Base-by-base conservation (phyloP, 2,329 filamentous ascomycete genomes). In the Geosmithia putterillii region DNA sequence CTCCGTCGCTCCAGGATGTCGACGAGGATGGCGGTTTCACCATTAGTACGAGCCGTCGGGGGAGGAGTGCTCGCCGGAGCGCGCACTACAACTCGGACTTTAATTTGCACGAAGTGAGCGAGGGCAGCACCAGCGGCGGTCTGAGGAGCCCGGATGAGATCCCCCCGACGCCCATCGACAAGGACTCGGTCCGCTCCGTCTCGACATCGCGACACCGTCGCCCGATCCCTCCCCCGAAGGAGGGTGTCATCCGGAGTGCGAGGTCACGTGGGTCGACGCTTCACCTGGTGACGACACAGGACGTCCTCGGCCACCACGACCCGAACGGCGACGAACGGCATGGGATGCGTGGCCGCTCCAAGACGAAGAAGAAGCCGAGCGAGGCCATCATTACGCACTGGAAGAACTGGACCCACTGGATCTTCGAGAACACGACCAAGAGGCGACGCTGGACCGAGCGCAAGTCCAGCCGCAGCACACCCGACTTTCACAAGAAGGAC, bases 211-310 rank as follows among this genome's bases (percentile, higher is more conserved):
- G 83, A 47, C 80, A 84, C 47, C 79, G 86, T 40, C 82, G 74
- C 34, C 78, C 89, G 6, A 70, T 86, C 36, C 86, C 84, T 9
- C 90, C 90, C 37, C 88, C 90, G 2, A 95, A 95, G 59, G 89
- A 95, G 57, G 76, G 79, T 14, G 64, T 78, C 10, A 60, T 82
- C 44, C 70, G 79, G 50, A 80, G 79, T 48, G 79, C 84, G 46
- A 73, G 83, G 52, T 84, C 85, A 50, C 73, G 86, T 47, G 84
- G 86, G 38, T 95, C 88, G 51, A 92, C 87, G 49, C 73, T 95
- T 25, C 87, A 95, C 56, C 76, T 94, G 4, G 87, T 94, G 35
- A 83, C 85, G 9, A 79, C 77, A 0, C 69, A 70, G 7, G 73
- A 76, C 17, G 67, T 66, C 1, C 49, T 76, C 15, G 61, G 60